Evolutionary conservation across 306 rosid genomes (phyloP).

Genomic region (Casuarina equisetifolia): DNA sequence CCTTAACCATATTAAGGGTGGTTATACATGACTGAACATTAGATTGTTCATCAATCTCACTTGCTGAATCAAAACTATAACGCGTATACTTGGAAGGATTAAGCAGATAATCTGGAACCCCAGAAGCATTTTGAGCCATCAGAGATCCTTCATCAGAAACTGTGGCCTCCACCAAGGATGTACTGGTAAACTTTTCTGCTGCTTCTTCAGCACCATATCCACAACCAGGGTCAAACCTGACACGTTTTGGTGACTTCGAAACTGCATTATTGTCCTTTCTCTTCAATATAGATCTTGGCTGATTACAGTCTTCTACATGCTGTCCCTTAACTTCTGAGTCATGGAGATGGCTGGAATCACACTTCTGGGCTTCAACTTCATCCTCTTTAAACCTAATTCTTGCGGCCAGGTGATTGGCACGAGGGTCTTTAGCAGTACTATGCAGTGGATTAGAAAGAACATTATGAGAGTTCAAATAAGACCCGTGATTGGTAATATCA

Average conservation of each 20-base stretch:
- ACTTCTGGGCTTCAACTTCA: constrained; percentile 17
- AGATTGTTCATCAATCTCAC: constrained; percentile 20
- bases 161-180: background rate
- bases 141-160: constrained; percentile 7
- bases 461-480: constrained; percentile 36
- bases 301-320: constrained; percentile 5
- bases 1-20: constrained; percentile 7
- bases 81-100: constrained; percentile 29
- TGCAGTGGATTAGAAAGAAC: constrained; percentile 11
- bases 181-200: background rate
- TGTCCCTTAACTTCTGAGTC: background rate
- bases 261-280: constrained; percentile 20
- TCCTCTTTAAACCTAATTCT: constrained; percentile 35
- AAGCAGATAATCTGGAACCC: constrained; percentile 35
- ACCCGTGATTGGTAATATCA: constrained; percentile 12
- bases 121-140: background rate
- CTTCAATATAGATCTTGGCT: constrained; percentile 33
- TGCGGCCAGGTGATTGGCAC: constrained; percentile 33
- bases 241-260: constrained; percentile 26
- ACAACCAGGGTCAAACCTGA: constrained; percentile 30
- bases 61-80: constrained; percentile 25
- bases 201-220: constrained; percentile 10
- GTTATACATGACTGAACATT: constrained; percentile 15
- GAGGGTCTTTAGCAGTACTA: constrained; percentile 17
- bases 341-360: background rate